Conservation (phyloP, 768 basidiomycete species). For the Fomitopsis serialis region DNA sequence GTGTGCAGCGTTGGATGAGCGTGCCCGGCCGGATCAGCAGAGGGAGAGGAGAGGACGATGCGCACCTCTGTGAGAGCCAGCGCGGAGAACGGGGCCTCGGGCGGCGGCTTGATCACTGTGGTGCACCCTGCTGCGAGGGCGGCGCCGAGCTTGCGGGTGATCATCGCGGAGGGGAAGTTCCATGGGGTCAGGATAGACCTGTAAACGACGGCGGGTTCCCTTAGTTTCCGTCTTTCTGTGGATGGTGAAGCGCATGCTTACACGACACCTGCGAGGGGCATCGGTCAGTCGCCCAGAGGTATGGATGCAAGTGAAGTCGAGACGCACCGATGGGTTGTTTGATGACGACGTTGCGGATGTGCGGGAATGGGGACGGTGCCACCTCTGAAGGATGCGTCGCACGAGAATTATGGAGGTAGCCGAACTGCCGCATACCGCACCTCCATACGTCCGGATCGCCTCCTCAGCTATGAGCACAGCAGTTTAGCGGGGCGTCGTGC, state of each 20-base stretch:
- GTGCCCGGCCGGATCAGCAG: no score
- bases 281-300: not conserved
- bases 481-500: no score
- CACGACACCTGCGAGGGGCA: slow-evolving; percentile 37
- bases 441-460: slow-evolving; percentile 88
- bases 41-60: no score
- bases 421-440: slow-evolving; percentile 29
- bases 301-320: not conserved
- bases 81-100: slow-evolving; percentile 91
- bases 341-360: slow-evolving; percentile 79
- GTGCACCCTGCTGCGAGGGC: slow-evolving; percentile 97
- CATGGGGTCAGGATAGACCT: slow-evolving; percentile 81
- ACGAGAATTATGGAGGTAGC: not conserved
- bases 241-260: slow-evolving; percentile 18
- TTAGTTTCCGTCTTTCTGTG: not conserved
- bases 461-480: slow-evolving; percentile 64
- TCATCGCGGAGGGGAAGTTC: slow-evolving; percentile 97
- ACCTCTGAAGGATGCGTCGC: slow-evolving; percentile 46
- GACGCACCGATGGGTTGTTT: slow-evolving; percentile 84
- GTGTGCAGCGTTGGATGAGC: no score
- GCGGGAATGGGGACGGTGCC: slow-evolving; percentile 69
- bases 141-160: slow-evolving; percentile 83
- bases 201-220: not conserved
- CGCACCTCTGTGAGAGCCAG: slow-evolving; percentile 86
- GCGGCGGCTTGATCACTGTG: slow-evolving; percentile 88